Base-by-base conservation (phyloP, 805 yeast genomes). In the Henningerozyma blattae region DNA sequence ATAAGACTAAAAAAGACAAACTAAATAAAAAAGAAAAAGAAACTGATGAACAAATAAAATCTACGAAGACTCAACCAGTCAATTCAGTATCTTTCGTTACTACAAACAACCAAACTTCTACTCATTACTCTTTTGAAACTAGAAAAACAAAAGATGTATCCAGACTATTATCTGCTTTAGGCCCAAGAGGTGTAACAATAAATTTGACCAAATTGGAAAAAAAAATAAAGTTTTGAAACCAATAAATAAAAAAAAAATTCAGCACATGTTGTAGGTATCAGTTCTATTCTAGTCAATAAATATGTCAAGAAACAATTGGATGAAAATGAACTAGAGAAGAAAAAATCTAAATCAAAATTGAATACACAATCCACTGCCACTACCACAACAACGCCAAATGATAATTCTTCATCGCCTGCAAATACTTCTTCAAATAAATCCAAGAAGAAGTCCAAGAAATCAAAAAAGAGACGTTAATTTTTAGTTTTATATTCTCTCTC, bases 111-210 rank as follows among this genome's bases (percentile, higher is more conserved):
- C 65, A 59, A 14, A 61, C 73, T 14, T 87, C 87, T 6, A 64
- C 75, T 27, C 67, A 76, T 39, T 68, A 76, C 54, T 67, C 65
- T 39, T 72, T 65, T 50, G 64, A 62, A 38, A 75, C 89, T 1
- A 59, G 61, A 41, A 77, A 77, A 43, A 58, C 67, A 31, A 83
- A 84, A 51, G 94, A 85, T 53, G 68, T 86, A 30, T 74, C 83
- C 17, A 68, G 87, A 43, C 50, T 85, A 16, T 59, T 82, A 51
- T 70, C 82, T 32, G 79, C 82, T 5, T 49, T 85, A 31, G 94
- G 94, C 0, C 86, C 86, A 4, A 61, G 66, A 34, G 77, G 77
- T 4, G 78, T 76, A 33, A 40, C 57, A 13, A 39, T 54, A 10
- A 39, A 42, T 15, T 42, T 46, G n/a, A 45, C 45, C 3, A 46